Evolutionary conservation across 805 yeast genomes (phyloP).

Genomic region (Candida boleticola): DNA sequence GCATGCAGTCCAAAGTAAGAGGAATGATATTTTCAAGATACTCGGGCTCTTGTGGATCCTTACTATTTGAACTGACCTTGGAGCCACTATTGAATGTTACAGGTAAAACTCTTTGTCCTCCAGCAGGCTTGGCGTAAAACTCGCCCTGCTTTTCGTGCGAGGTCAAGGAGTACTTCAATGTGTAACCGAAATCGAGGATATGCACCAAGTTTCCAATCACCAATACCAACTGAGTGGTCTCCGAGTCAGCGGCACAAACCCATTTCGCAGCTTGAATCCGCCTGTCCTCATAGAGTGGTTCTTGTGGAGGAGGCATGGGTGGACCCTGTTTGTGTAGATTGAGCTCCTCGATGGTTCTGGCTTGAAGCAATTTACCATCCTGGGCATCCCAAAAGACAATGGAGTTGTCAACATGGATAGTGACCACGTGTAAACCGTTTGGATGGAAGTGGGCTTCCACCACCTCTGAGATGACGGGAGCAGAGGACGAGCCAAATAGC

Average conservation of each 20-base stretch:
- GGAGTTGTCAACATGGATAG: slow-evolving; percentile 80
- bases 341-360: slow-evolving; percentile 67
- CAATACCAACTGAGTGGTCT: slow-evolving; percentile 68
- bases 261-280: slow-evolving; percentile 60
- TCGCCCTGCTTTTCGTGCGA: slow-evolving; percentile 81
- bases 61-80: slow-evolving; percentile 6
- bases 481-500: slow-evolving; percentile 32
- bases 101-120: slow-evolving; percentile 28
- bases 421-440: slow-evolving; percentile 79
- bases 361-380: slow-evolving; percentile 69
- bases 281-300: slow-evolving; percentile 18
- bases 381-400: slow-evolving; percentile 91
- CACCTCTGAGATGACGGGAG: slow-evolving; percentile 30
- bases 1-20: slow-evolving; percentile 44
- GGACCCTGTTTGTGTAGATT: slow-evolving; percentile 56
- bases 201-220: slow-evolving; percentile 59
- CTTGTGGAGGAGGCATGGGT: slow-evolving; percentile 14
- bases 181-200: slow-evolving; percentile 72
- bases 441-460: slow-evolving; percentile 81
- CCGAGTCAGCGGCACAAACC: slow-evolving; percentile 81
- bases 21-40: slow-evolving; percentile 28
- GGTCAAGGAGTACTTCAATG: slow-evolving; percentile 76
- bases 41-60: slow-evolving; percentile 19
- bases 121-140: slow-evolving; percentile 65
- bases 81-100: slow-evolving; percentile 20